These are phyloP conservation scores for Babesia bovis DNA, from an alignment of 169 alveolate species.

Conservation along the genomic window DNA sequence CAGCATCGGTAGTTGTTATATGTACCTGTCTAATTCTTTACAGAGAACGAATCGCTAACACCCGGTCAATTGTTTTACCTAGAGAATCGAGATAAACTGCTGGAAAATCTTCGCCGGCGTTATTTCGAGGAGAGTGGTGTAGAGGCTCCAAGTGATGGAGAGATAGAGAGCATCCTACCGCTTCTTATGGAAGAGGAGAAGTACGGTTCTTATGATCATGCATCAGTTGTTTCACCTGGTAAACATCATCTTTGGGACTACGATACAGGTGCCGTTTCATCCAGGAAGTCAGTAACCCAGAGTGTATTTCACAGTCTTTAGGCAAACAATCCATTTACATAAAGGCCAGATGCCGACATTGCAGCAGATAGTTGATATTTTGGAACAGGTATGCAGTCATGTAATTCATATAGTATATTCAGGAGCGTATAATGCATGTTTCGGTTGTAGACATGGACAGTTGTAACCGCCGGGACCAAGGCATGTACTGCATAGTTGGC, in stretches of 20 bases:
- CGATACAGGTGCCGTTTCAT: slow-evolving; percentile 39
- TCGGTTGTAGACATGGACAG: slow-evolving; percentile 74
- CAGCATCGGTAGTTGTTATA: slow-evolving; percentile 19
- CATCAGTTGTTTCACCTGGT: slow-evolving; percentile 65
- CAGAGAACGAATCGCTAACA: slow-evolving; percentile 53
- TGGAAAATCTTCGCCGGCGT: slow-evolving; percentile 52
- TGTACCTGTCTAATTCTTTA: not conserved
- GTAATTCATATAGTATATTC: not conserved
- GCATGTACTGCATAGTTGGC: slow-evolving; percentile 76
- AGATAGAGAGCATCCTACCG: slow-evolving; percentile 23
- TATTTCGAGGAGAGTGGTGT: slow-evolving; percentile 61
- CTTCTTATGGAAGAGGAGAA: slow-evolving; percentile 64
- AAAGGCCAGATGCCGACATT: slow-evolving; percentile 81
- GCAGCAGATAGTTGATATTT: slow-evolving; percentile 73
- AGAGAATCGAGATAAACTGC: slow-evolving; percentile 72
- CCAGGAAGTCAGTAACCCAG: not conserved
- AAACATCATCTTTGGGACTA: slow-evolving; percentile 79
- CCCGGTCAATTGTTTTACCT: slow-evolving; percentile 76
- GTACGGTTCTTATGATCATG: slow-evolving; percentile 61
- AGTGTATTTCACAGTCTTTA: not conserved
- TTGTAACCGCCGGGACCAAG: slow-evolving; percentile 79
- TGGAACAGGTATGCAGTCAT: slow-evolving; percentile 72
- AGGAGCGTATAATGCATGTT: slow-evolving; percentile 66
- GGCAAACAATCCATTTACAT: slow-evolving; percentile 63
- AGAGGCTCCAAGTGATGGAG: slow-evolving; percentile 15